Base-by-base conservation (phyloP, 495 filamentous ascomycete genomes). In the Xylaria acuta region DNA sequence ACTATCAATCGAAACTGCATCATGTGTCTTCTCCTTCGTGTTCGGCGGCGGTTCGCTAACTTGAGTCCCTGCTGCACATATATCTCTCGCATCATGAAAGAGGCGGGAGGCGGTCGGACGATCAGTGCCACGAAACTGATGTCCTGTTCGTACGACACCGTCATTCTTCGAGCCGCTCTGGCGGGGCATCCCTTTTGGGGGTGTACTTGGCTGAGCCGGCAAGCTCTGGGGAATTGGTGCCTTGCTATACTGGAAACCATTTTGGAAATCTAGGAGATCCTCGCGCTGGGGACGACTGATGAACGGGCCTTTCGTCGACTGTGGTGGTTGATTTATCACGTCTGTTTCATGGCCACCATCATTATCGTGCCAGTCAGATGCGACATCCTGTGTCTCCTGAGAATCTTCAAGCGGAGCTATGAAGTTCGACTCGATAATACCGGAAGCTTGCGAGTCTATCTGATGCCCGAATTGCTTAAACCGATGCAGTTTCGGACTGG, bases 231-330 rank as follows among this genome's bases (percentile, higher is more conserved):
- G 59, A 14, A 60, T 56, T 22, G 69, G 69, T 38, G 60, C 60
- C n/a, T 56, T 71, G 18, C 45, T 71, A 34, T 64, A 71, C 47
- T 71, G 60, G 36, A 71, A 71, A 14, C 62, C 60, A 30, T 34
- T 20, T 34, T 71, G 45, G 40, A 71, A 64, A 51, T 71, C 38
- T 4, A 64, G 8, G 27, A 38, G 59, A 49, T 62, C 16, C 27
- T 71, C 69, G 20, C 8, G 41, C 27, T 49, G 3, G 16, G 69
- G 69, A 4, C 59, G 69, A 20, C 69, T 71, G 20, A 71, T 30
- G 27, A 71, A 71, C 30, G 32, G 34, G 25, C 45, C 25, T 56
- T 20, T 41, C 14, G 1, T 36, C 9, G 36, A 27, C 20, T 51
- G 63, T 49, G 0, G 16, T 11, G 63, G 30, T 60, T 43, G 49